Base-by-base conservation (phyloP, 78 protist genomes). In the Dictyostelium citrinum region DNA sequence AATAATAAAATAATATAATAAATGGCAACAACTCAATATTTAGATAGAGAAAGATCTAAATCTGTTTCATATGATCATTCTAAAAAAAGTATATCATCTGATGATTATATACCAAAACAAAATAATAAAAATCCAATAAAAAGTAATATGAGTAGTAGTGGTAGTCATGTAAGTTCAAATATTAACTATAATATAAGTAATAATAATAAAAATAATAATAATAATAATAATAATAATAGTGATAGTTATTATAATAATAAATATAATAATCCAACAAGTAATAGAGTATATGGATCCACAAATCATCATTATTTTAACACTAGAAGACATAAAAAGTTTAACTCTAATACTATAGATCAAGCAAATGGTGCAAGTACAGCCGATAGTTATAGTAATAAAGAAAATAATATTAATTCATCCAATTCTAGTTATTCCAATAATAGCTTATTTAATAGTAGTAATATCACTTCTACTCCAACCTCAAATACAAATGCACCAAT, bases 1-100 rank as follows among this genome's bases (percentile, higher is more conserved):
- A 60, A 60, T 64, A 64, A 27, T 64, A 22, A 64, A 68, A 67
- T 11, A 67, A 67, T 12, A 70, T n/a, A n/a, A n/a, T n/a, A 27
- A 70, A 70, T 70, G 77, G 41, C 81, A n/a, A 75, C 72, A 24
- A 64, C 72, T 11, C 72, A 64, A 64, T 64, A 33, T 75, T n/a
- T 75, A n/a, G 61, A 75, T 31, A 75, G 55, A 75, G 81, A 75
- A 75, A 75, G 81, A 75, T 41, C 58, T 11, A 75, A 75, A 41
- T 75, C 81, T 8, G 24, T 75, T 41, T 75, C 81, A 22, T 75
- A 75, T 75, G 81, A 75, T 24, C 58, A 75, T 41, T 75, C 81
- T n/a, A 75, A 75, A 75, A 75, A 75, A 43, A 75, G 81, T 41
- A 41, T 75, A 0, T 75, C 81, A 20, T 77, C 83, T 1, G 67